A percentile compares a stretch with the other conserved stretches of the same genome.
These are phyloP conservation scores for Pestalotiopsis fici DNA, from an alignment of 2,329 filamentous ascomycete genomes.

Conservation along the genomic window DNA sequence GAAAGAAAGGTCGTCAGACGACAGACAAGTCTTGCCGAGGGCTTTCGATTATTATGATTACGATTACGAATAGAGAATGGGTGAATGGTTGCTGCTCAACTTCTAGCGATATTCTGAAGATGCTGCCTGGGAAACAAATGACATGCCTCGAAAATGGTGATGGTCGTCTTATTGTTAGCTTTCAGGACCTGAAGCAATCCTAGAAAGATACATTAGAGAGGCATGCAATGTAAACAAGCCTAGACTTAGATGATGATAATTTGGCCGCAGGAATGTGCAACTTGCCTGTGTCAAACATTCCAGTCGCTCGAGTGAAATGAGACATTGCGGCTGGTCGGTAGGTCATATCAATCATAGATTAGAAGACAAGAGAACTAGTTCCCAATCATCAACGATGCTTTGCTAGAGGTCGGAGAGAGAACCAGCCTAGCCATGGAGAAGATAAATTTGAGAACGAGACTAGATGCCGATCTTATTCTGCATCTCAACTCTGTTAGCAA, in stretches of 20 bases:
- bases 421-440: neutral
- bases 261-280: neutral
- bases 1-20: neutral
- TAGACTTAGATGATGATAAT: neutral
- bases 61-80: too few relatives aligned
- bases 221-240: neutral
- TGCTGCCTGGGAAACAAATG: neutral
- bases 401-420: neutral
- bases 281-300: neutral
- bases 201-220: neutral
- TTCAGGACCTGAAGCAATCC: neutral
- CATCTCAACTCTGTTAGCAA: neutral
- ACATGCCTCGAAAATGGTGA: neutral
- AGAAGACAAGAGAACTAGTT: neutral
- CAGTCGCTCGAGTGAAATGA: neutral
- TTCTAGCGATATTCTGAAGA: neutral
- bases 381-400: neutral
- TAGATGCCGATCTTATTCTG: neutral
- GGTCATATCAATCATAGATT: neutral
- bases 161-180: neutral
- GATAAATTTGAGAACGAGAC: neutral
- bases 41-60: too few relatives aligned
- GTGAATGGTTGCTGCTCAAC: too few relatives aligned
- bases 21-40: neutral
- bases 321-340: neutral